These are phyloP conservation scores for Cytospora piceae DNA, from an alignment of 2,329 filamentous ascomycete genomes.

Conservation along the genomic window DNA sequence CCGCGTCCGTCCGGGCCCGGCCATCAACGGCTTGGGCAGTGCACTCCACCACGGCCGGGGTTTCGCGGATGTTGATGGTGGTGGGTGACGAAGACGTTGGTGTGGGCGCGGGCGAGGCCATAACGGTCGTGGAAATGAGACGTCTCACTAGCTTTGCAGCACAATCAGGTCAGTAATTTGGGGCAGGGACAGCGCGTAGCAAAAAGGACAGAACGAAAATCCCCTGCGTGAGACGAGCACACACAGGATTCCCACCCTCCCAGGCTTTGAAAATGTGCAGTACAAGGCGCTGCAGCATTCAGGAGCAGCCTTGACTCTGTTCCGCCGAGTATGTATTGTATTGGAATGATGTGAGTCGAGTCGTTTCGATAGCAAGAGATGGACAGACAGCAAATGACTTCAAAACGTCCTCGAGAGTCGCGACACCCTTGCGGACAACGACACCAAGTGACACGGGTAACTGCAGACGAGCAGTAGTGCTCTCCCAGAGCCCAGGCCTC, in stretches of 20 bases:
- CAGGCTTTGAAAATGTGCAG: slow-evolving; percentile 15
- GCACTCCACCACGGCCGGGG: slow-evolving; percentile 10
- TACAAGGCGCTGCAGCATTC: not conserved
- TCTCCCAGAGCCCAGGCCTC: slow-evolving; percentile 15
- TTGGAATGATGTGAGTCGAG: not conserved
- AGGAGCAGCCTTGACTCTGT: slow-evolving; percentile 24
- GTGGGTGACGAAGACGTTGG: not conserved
- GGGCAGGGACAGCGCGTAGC: not conserved
- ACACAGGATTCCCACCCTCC: slow-evolving; percentile 23
- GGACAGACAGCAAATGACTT: not conserved
- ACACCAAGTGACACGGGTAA: slow-evolving; percentile 9
- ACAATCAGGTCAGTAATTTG: not conserved
- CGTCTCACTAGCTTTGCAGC: not conserved
- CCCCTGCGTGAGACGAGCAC: slow-evolving; percentile 21
- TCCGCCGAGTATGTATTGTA: too few species aligned
- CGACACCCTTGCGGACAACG: slow-evolving; percentile 1
- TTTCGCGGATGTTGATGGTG: slow-evolving; percentile 10
- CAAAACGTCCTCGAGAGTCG: not conserved
- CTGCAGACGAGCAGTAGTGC: slow-evolving; percentile 3
- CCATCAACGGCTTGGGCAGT: not conserved
- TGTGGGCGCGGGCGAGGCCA: not conserved
- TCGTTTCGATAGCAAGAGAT: not conserved
- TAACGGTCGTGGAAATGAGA: not conserved
- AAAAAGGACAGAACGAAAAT: not conserved
- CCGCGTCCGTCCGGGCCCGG: not conserved